Conservation (phyloP, 1,284 basidiomycete species). For the Microbotryum intermedium region DNA sequence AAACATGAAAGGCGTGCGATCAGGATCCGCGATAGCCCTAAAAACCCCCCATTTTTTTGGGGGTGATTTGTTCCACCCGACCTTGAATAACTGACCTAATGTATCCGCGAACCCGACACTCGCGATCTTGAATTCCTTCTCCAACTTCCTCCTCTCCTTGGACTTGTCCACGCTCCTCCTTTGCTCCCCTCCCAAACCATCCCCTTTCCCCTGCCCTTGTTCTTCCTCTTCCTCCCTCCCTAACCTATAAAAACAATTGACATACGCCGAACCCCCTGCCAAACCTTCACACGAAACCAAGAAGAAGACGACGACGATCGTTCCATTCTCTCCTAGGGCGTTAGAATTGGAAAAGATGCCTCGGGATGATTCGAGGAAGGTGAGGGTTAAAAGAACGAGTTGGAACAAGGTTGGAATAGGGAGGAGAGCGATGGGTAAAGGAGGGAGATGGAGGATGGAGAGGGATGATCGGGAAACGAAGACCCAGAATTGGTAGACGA, state of each 20-base stretch:
- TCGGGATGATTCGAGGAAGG: slow-evolving; percentile 17
- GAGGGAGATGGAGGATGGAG: slow-evolving; percentile 67
- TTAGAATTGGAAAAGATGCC: slow-evolving; percentile 12
- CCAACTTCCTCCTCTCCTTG: slow-evolving; percentile 6
- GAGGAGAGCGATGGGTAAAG: slow-evolving; percentile 63
- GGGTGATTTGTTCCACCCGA: too few species aligned
- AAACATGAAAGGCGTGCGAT: too few species aligned
- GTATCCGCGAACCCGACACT: slow-evolving; percentile 33
- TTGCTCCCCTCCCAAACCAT: not conserved
- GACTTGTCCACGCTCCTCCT: not conserved
- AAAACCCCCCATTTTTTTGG: too few species aligned
- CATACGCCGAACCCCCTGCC: slow-evolving; percentile 32
- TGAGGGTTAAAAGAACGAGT: slow-evolving; percentile 26
- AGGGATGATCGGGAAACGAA: slow-evolving; percentile 92
- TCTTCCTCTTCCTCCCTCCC: slow-evolving; percentile 10
- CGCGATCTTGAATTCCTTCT: slow-evolving; percentile 30
- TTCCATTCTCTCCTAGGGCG: slow-evolving; percentile 21
- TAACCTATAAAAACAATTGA: slow-evolving; percentile 29
- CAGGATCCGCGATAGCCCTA: too few species aligned
- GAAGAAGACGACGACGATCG: slow-evolving; percentile 15
- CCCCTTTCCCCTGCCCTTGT: not conserved
- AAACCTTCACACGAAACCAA: slow-evolving; percentile 32
- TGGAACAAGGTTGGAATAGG: slow-evolving; percentile 49
- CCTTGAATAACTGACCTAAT: slow-evolving; percentile 6
- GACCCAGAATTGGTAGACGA: slow-evolving; percentile 64